Conservation (phyloP, 768 basidiomycete species). For the Auricularia sp. region DNA sequence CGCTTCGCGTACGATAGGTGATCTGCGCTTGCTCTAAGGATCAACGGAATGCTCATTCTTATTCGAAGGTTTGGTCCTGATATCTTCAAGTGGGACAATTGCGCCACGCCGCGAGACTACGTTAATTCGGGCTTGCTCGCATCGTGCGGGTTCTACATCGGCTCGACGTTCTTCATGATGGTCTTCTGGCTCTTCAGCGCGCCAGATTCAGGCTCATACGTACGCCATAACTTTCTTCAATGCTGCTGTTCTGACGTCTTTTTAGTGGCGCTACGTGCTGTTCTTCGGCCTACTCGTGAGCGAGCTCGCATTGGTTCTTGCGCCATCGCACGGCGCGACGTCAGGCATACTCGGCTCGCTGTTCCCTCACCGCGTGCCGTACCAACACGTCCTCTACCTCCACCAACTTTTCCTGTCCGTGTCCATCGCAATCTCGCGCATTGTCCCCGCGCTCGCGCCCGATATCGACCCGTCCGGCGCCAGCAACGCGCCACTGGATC, state of each 20-base stretch:
- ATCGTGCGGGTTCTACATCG: constrained; percentile 56
- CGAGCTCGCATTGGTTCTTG: constrained; percentile 57
- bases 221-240: constrained; percentile 27
- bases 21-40: background rate
- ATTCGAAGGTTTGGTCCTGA: constrained; percentile 62
- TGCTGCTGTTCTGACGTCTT: background rate
- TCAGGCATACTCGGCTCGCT: constrained; percentile 25
- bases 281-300: constrained; percentile 49
- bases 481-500: background rate
- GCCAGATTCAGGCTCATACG: constrained; percentile 51
- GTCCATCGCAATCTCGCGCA: constrained; percentile 59
- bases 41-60: constrained; percentile 1
- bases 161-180: constrained; percentile 44
- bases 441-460: constrained; percentile 59
- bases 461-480: background rate
- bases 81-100: constrained; percentile 55
- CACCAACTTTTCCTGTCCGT: constrained; percentile 69
- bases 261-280: constrained; percentile 73
- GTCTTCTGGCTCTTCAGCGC: constrained; percentile 54
- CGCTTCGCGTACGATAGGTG: constrained; percentile 83
- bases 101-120: constrained; percentile 60
- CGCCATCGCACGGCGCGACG: constrained; percentile 30
- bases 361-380: constrained; percentile 58
- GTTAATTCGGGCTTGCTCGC: constrained; percentile 53
- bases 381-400: constrained; percentile 68